These are phyloP conservation scores for Areca catechu DNA, from an alignment of 176 grass and related monocot genomes.

Conservation along the genomic window DNA sequence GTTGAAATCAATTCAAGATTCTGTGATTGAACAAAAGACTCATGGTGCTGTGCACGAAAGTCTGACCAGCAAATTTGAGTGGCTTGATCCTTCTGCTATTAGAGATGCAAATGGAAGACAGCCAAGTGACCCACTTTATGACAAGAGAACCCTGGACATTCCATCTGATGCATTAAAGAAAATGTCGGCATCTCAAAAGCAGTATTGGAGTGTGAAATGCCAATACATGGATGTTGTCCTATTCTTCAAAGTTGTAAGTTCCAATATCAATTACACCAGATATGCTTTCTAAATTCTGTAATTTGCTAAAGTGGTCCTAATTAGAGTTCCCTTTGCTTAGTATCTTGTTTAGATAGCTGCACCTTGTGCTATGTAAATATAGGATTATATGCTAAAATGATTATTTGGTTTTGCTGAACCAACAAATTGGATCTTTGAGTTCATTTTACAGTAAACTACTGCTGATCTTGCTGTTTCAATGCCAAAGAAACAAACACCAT, in stretches of 20 bases:
- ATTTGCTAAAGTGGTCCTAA: too few relatives aligned
- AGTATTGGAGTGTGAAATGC: constrained; percentile 92
- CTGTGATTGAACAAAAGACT: constrained; percentile 19
- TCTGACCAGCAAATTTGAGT: constrained; percentile 79
- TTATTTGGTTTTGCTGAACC: too few relatives aligned
- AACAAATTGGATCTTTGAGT: too few relatives aligned
- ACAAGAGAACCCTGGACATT: constrained; percentile 75
- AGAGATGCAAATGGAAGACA: constrained; percentile 71
- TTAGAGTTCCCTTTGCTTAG: too few relatives aligned
- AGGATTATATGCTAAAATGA: too few relatives aligned
- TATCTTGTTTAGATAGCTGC: too few relatives aligned
- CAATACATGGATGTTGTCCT: constrained; percentile 90
- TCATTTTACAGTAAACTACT: too few relatives aligned
- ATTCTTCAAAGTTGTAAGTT: constrained; percentile 96
- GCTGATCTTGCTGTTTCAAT: too few relatives aligned
- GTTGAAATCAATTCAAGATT: constrained; percentile 30
- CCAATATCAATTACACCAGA: neutral
- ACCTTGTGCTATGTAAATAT: too few relatives aligned
- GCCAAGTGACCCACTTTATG: constrained; percentile 61
- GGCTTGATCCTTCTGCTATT: constrained; percentile 58
- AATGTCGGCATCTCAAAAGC: constrained; percentile 92
- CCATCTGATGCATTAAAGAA: constrained; percentile 81
- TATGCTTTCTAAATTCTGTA: too few relatives aligned
- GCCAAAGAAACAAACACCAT: too few relatives aligned
- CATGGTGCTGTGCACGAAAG: constrained; percentile 32